A percentile compares a stretch with the other conserved stretches of the same genome.
Conservation (phyloP, 2,329 filamentous ascomycete species). For the Aspergillus fijiensis region DNA sequence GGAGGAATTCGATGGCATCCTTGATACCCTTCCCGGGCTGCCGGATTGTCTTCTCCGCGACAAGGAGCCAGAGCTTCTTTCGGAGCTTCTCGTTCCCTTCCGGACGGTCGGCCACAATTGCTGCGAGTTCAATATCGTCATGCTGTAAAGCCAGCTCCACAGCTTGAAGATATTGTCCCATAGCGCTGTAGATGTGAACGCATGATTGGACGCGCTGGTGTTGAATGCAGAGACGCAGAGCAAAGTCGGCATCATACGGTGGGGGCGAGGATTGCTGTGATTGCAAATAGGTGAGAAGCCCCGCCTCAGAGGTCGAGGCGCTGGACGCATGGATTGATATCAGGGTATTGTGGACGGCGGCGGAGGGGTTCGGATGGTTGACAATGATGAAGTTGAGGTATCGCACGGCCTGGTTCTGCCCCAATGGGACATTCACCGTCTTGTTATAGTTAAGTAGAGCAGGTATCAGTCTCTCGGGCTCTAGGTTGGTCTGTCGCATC, state of each 20-base stretch:
- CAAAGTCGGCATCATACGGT: conserved; percentile 92
- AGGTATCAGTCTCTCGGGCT: conserved; percentile 85
- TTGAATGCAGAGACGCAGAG: conserved; percentile 90
- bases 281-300: conserved; percentile 83
- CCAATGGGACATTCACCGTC: conserved; percentile 61
- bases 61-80: conserved; percentile 93
- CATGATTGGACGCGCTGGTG: conserved; percentile 90
- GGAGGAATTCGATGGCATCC: conserved; percentile 87
- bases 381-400: conserved; percentile 91
- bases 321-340: conserved; percentile 94
- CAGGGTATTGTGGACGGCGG: conserved; percentile 93
- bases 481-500: conserved; percentile 84
- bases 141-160: conserved; percentile 91
- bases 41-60: conserved; percentile 90
- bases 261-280: conserved; percentile 83
- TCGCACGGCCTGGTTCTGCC: conserved; percentile 84
- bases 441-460: conserved; percentile 93
- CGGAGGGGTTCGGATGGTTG: conserved; percentile 73
- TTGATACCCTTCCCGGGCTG: conserved; percentile 81
- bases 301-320: conserved; percentile 76
- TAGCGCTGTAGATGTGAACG: conserved; percentile 95
- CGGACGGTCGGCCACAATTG: conserved; percentile 80
- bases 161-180: conserved; percentile 91
- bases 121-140: conserved; percentile 83
- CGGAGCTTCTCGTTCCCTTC: conserved; percentile 75